These are phyloP conservation scores for Peterozyma xylosa DNA, from an alignment of 805 yeast species.

Conservation along the genomic window DNA sequence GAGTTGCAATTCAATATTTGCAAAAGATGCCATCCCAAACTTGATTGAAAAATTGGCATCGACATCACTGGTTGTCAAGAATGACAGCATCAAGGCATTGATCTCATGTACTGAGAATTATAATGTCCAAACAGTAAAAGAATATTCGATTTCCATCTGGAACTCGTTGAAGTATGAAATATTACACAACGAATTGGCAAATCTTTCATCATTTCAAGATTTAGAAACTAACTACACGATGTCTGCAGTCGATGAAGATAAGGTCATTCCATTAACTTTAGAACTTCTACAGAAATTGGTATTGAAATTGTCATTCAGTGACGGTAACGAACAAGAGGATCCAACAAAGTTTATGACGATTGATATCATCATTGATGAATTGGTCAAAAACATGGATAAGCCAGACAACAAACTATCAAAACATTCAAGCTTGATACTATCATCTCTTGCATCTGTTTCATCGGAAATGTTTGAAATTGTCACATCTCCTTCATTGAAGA, in stretches of 20 bases:
- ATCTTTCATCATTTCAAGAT: conserved; percentile 18
- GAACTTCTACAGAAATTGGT: conserved; percentile 37
- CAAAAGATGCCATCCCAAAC: conserved; percentile 69
- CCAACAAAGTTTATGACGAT: conserved; percentile 14
- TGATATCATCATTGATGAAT: conserved; percentile 33
- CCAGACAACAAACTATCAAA: conserved; percentile 46
- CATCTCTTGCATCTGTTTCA: conserved; percentile 46
- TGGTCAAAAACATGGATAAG: conserved; percentile 41
- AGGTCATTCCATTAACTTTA: conserved; percentile 32
- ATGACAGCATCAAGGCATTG: conserved; percentile 66
- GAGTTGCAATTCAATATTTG: conserved; percentile 53
- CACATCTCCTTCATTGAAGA: conserved; percentile 33
- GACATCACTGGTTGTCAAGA: conserved; percentile 62
- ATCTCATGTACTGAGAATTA: conserved; percentile 47
- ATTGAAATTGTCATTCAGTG: conserved; percentile 21
- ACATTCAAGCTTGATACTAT: conserved; percentile 55
- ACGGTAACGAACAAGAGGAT: conserved; percentile 14
- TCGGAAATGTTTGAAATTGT: conserved; percentile 37
- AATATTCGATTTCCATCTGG: conserved; percentile 74
- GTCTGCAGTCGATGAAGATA: conserved; percentile 24
- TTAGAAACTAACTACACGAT: conserved; percentile 21
- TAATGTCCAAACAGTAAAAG: conserved; percentile 36
- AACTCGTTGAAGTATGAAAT: conserved; percentile 83
- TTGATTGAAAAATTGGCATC: conserved; percentile 75
- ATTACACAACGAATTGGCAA: conserved; percentile 58